Base-by-base conservation (phyloP, 495 filamentous ascomycete genomes). In the Chlorociboria aeruginascens region DNA sequence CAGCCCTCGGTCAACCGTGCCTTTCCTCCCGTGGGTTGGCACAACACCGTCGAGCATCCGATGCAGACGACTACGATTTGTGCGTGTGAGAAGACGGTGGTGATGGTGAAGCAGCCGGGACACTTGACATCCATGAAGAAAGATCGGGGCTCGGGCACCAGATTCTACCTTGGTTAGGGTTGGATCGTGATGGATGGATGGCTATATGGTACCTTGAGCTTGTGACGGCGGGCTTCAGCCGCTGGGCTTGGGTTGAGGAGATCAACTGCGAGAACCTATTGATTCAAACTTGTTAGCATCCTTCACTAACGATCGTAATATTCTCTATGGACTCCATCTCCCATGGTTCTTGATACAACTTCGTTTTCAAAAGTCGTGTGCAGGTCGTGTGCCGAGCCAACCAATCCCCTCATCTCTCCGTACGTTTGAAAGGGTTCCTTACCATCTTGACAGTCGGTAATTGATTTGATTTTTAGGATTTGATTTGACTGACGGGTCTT, bases 41-140 rank as follows among this genome's bases (percentile, higher is more conserved):
- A 97, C 40, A 96, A 85, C 48, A 92, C 86, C 57, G 88, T 94
- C 50, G 87, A 89, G 83, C 90, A 96, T 55, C 90, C 90, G 62
- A 86, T 86, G 78, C 92, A 98, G 77, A 95, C 90, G 70, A 98
- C 92, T 67, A 98, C 92, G 64, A 92, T 98, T 77, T 98, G 92
- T 67, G 92, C 92, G 78, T 98, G 92, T 50, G 90, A 96, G 85
- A 95, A 98, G 69, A 98, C 92, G 68, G 90, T 96, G 65, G 92
- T 98, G 81, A 98, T 98, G 62, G 87, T 95, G 83, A 98, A 98
- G 83, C 92, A 98, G 63, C 92, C 92, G 65, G 90, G 92, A 82
- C 92, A 98, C 79, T 96, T 98, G 73, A 98, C 92, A 62, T 98
- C 92, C 92, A 98, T 98, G 81, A 98, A 98, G 82, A 97, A 98